Percentiles rank a stretch among this genome's conserved stretches.
phyloP scores from a whole-genome alignment of 768 basidiomycete genomes.

The Coprinellus micaceus region DNA sequence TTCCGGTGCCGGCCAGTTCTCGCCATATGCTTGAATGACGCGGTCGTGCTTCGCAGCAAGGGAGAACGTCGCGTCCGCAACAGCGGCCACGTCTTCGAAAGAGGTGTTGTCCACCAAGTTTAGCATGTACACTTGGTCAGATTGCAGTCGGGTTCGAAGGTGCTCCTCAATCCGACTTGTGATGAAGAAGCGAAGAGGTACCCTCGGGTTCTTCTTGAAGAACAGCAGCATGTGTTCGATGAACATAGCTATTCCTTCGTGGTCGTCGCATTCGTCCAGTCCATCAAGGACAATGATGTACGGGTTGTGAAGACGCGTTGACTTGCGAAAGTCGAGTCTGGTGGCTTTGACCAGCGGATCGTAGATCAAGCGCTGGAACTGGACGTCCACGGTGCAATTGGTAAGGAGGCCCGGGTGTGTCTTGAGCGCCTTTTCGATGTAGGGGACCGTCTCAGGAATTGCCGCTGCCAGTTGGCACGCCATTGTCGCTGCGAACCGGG shows the following conservation, averaged over 20 bases:
- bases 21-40: neutral
- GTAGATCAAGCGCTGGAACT: neutral
- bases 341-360: neutral
- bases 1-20: neutral
- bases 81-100: neutral
- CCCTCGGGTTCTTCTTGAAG: neutral
- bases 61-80: neutral
- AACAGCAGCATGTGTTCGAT: neutral
- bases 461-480: slow-evolving; percentile 5
- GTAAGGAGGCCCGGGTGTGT: neutral
- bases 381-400: neutral
- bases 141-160: neutral
- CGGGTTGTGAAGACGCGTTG: neutral
- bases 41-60: neutral
- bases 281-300: neutral
- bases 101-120: neutral
- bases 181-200: neutral
- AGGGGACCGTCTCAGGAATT: neutral
- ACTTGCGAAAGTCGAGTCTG: neutral
- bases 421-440: neutral
- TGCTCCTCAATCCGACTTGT: neutral
- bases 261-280: neutral
- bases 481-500: neutral
- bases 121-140: neutral
- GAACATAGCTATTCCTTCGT: neutral